Evolutionary conservation across 208 protist genomes (phyloP).

Genomic region (Endotrypanum monterogeii): DNA sequence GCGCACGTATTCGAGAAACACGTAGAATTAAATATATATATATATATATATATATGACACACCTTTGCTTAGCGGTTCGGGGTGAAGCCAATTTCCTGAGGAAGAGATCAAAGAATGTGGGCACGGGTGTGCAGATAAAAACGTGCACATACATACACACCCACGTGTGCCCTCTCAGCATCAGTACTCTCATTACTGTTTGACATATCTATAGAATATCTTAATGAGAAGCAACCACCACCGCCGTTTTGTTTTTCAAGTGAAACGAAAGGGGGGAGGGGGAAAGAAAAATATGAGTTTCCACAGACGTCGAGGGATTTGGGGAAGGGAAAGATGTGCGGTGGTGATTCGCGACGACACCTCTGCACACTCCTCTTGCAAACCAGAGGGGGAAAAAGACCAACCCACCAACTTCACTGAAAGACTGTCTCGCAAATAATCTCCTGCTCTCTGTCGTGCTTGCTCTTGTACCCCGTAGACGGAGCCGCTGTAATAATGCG

Average conservation of each 20-base stretch:
- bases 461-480: constrained; percentile 74
- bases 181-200: background rate
- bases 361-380: background rate
- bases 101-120: background rate
- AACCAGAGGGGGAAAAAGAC: background rate
- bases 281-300: background rate
- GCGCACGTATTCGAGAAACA: background rate
- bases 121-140: background rate
- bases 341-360: background rate
- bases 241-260: background rate
- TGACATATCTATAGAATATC: background rate
- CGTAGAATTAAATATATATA: background rate
- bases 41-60: no score
- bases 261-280: background rate
- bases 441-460: constrained; percentile 77
- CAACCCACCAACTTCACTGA: background rate
- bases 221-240: background rate
- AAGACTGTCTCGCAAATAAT: constrained; percentile 56
- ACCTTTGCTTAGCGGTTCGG: background rate
- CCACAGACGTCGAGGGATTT: background rate
- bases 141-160: background rate
- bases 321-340: background rate
- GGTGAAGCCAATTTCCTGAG: background rate
- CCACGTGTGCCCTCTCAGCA: background rate
- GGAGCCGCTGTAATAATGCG: constrained; percentile 56